Evolutionary conservation across 306 rosid species (phyloP), one percentile per base, ranked within the genome.

Genomic region (Vachellia pachyceras): DNA sequence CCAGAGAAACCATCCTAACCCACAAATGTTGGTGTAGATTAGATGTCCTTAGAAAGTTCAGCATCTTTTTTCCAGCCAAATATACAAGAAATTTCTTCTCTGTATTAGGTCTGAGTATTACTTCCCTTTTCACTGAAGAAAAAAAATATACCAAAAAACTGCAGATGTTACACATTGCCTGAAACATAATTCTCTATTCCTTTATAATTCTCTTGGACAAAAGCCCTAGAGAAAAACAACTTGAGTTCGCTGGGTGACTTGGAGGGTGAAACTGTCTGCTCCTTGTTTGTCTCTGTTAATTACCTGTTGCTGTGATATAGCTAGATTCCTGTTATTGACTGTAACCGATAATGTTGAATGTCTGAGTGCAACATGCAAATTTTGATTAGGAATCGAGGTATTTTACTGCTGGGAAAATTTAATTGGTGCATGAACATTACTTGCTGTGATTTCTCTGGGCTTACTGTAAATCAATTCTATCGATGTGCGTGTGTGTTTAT

Each of bases 261-360:
- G 36, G 54, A 69, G 73, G 54, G 54, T 69, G 73, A 22, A 42
- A 69, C n/a, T 67, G 17, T 39, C 33, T 39, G 72, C 12, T 41
- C 10, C 35, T 69, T 11, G n/a, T 5, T 69, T 42, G 1, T 22
- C 70, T 66, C 20, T 5, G 7, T 11, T 69, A 12, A 20, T 55
- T 69, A 12, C 25, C 6, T 66, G 25, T 7, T 66, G 25, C 46
- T 18, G 7, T 37, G 17, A 18, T 66, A 69, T 69, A 25, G 37
- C 39, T 69, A 68, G 49, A 10, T n/a, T 29, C 18, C 25, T 69
- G 55, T 17, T 5, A 69, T 40, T 18, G 36, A 20, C 54, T 41
- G 11, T 13, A 69, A 68, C 42, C 10, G 42, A 69, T 13, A 5
- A 10, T 11, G 35, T 25, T 42, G 74, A 69, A 44, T 69, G 55